Evolutionary conservation across 176 grass and related monocot species (phyloP).

Genomic region (Olyra latifolia): DNA sequence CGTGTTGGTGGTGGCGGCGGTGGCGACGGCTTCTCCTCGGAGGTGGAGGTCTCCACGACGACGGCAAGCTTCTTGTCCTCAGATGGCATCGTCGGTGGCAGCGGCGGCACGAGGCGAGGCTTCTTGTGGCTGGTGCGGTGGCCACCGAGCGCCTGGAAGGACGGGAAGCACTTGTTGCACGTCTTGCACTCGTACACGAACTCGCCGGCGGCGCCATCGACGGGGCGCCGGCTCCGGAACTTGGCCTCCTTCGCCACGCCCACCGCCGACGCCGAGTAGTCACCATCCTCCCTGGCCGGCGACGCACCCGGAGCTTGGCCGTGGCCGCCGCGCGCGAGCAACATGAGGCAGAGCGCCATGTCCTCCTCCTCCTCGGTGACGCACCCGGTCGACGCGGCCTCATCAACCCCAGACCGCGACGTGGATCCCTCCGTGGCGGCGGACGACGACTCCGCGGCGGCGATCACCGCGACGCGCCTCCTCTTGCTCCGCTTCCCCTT

Average conservation of each 20-base stretch:
- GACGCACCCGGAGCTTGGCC: not conserved
- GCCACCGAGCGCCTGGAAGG: slow-evolving; percentile 96
- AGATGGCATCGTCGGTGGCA: not conserved
- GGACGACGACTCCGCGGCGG: slow-evolving; percentile 7
- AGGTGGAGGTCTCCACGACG: not conserved
- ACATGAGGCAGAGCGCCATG: slow-evolving; percentile 82
- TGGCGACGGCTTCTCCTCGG: not conserved
- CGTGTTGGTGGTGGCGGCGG: not conserved
- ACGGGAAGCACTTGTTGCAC: slow-evolving; percentile 82
- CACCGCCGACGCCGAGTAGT: not conserved
- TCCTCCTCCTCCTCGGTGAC: slow-evolving; percentile 77
- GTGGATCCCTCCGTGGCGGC: slow-evolving; percentile 20
- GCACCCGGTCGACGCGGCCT: slow-evolving; percentile 4
- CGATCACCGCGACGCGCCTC: slow-evolving; percentile 19
- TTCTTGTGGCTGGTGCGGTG: slow-evolving; percentile 99
- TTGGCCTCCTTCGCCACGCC: slow-evolving; percentile 12
- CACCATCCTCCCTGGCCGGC: not conserved
- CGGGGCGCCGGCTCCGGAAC: slow-evolving; percentile 40
- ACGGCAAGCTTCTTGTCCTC: not conserved
- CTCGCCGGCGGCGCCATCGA: slow-evolving; percentile 37
- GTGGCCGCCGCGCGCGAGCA: slow-evolving; percentile 49
- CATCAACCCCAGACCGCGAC: slow-evolving; percentile 32
- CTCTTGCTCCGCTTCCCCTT: slow-evolving; percentile 88
- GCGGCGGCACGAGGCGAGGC: slow-evolving; percentile 26
- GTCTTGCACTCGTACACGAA: slow-evolving; percentile 89